Base-by-base conservation (phyloP, 2,329 filamentous ascomycete species). In the Diaporthe citrichinensis region DNA sequence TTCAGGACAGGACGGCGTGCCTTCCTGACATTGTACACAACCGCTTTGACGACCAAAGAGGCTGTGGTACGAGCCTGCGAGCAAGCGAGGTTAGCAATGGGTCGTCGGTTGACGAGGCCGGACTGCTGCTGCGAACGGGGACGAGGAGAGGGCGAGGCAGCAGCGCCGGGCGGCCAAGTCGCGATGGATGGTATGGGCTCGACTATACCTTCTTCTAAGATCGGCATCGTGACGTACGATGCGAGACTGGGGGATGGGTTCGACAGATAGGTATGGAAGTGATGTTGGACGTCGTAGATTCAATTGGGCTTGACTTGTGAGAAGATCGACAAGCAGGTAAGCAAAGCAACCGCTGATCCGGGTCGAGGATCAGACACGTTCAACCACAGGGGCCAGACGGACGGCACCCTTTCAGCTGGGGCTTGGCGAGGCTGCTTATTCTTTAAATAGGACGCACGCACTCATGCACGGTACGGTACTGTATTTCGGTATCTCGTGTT, bases 1-100 rank as follows among this genome's bases (percentile, higher is more conserved):
- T 4, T 78, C 65, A 8, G 89, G 89, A 73, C 89, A 90, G 31
- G 84, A 83, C 46, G 81, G 86, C 71, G 81, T 77, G 2, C 77
- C 79, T 68, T 85, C 83, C 39, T 86, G 84, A 80, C 89, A 91
- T 58, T 84, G 78, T 14, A 89, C 83, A 78, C 89, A 91, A 10
- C 81, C 82, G 51, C 83, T 82, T 71, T 85, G 82, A 80, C 88
- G 84, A 51, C 82, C 84, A 23, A 84, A 78, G 58, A 89, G 82
- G 36, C 77, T n/a, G 4, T 80, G 78, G 55, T 82, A 78, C 34
- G 80, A 78, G 78, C 73, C 77, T 78, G 25, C 12, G 34, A 44
- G 46, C 65, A 41, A 55, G 31, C 23, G n/a, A 59, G 41, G 31
- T 77, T 73, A 76, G 73, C 53, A 15, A 25, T 25, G 17, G 49